Base-by-base conservation (phyloP, 805 yeast species). In the Candida corydali region DNA sequence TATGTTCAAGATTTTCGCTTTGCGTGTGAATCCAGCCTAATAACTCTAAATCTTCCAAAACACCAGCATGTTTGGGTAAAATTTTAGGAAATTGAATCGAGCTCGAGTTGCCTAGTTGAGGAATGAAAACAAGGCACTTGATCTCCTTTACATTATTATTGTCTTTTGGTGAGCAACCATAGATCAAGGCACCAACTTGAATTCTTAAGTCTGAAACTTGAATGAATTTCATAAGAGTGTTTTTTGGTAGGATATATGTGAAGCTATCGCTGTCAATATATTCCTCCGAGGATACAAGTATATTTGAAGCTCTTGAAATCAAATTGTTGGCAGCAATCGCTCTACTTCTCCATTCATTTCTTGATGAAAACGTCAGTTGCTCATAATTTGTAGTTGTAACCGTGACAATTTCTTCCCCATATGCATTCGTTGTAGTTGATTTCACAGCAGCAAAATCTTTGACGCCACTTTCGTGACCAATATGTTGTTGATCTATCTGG, bases 11-110 rank as follows among this genome's bases (percentile, higher is more conserved):
- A 26, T 85, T 95, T 14, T 75, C 76, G 1, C 38, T 70, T 55
- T 82, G 87, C 0, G 97, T 86, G 54, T 91, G 97, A n/a, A 93
- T 74, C 95, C 96, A 86, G 1, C 98, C 98, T 12, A 93, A 58
- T 4, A 93, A 75, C 50, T 87, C 89, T 24, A 86, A 56, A 1
- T 76, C 83, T 25, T 49, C 40, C 32, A 63, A 46, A 14, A 39
- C 40, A 1, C 47, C 50, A 1, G 44, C 57, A 18, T 50, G 52
- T 4, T 61, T 58, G 1, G 82, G 78, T 3, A 71, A 45, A 18
- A 50, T 41, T 0, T 51, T 47, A 4, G 91, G 79, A 38, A 87
- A 69, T 46, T 83, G 79, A 10, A 88, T 78, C 3, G 76, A 63
- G 41, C 75, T 78, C 19, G 73, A 64, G 42, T 75, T 80, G 2